Base-by-base conservation (phyloP, 768 basidiomycete genomes). In the Sarcodon aspratus region DNA sequence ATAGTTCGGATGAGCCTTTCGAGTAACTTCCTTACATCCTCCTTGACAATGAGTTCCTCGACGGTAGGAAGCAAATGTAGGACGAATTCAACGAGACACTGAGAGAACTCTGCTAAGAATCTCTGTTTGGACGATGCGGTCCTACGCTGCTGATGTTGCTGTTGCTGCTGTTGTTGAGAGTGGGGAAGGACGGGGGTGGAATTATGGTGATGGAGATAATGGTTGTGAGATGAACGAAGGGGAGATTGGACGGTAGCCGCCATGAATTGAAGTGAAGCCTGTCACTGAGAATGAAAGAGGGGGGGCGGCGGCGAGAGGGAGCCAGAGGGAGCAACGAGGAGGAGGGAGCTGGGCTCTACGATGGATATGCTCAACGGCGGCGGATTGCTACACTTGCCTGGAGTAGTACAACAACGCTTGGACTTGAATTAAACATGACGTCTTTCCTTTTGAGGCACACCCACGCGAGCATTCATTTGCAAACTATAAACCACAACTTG, bases 1-100 rank as follows among this genome's bases (percentile, higher is more conserved):
- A 99, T 89, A 42, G 89, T 93, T 62, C 89, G 79, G 63, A 95
- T 95, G 66, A 99, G 81, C 57, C 89, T 79, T 71, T 99, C 94
- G 48, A 99, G 83, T 58, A 94, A 75, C 65, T 89, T 90, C 59
- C 95, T 73, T 54, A 97, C 94, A 58, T 95, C 90, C 70, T 97
- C 94, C 73, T 97, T 99, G 61, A 94, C 82, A 37, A 82, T 76
- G 67, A 95, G 78, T 69, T 96, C 93, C 61, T 94, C 91, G 36
- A 78, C 65, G 3, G 91, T 91, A 3, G 93, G 93, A 13, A 96
- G 75, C 45, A 94, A 77, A 65, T 93, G 92, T 54, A 94, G 77
- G 50, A 95, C 91, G 65, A 94, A 96, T 67, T 93, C 85, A 70
- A 89, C 90, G 53, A 95, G 79, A 57, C 84, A 90, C 59, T 89